Evolutionary conservation across 1,139 yeast species (phyloP).

Genomic region (Saccharomyces hybrid): DNA sequence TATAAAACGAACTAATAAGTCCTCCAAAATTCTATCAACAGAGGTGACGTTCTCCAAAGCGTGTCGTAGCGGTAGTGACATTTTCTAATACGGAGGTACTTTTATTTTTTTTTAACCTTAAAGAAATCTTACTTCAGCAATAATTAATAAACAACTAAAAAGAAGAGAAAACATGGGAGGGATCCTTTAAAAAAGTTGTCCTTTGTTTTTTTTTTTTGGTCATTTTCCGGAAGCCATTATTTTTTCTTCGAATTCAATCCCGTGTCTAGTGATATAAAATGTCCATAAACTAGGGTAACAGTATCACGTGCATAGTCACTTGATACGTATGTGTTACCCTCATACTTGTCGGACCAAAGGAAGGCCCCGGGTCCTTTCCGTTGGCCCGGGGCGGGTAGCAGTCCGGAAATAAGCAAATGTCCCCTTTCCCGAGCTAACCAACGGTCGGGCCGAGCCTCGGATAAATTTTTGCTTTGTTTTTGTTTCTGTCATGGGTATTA

Average conservation of each 20-base stretch:
- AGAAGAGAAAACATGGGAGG: background rate
- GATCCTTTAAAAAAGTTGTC: background rate
- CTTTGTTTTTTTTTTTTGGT: background rate
- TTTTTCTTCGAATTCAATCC: no score
- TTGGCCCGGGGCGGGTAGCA: background rate
- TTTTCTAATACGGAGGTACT: slow-evolving; percentile 6
- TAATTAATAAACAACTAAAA: background rate
- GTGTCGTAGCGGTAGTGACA: slow-evolving; percentile 32
- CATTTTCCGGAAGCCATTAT: background rate
- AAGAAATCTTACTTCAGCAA: background rate
- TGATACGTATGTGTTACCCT: background rate
- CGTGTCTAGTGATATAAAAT: no score
- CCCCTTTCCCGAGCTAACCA: background rate
- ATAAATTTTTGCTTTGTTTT: background rate
- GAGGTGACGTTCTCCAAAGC: slow-evolving; percentile 35
- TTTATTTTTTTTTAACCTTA: background rate
- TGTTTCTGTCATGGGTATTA: background rate
- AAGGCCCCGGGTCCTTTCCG: no score
- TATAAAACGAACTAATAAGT: slow-evolving; percentile 79
- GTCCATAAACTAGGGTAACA: no score
- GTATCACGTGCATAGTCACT: no score
- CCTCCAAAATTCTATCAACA: slow-evolving; percentile 75
- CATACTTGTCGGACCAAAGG: background rate
- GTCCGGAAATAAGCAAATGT: background rate
- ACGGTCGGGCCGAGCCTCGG: background rate